These are phyloP conservation scores for Mycotypha africana DNA, from an alignment of 371 early-diverging fungal genomes.

Conservation along the genomic window DNA sequence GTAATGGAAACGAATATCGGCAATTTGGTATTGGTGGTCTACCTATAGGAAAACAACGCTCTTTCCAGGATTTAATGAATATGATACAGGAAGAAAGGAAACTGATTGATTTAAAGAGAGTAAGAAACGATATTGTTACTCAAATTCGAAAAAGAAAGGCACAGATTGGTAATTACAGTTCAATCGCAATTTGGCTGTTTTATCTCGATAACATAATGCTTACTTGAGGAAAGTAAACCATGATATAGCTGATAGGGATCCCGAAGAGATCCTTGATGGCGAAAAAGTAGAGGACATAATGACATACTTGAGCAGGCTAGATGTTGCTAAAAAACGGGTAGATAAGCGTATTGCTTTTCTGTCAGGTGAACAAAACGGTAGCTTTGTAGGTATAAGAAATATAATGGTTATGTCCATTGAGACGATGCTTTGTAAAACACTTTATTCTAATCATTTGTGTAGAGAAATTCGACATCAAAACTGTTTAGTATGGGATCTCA, in stretches of 20 bases:
- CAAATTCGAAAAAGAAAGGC: constrained; percentile 70
- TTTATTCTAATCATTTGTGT: not conserved
- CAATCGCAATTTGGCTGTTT: too few species aligned
- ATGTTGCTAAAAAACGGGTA: constrained; percentile 64
- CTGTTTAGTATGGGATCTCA: constrained; percentile 16
- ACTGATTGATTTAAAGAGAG: constrained; percentile 56
- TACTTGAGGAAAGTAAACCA: not conserved
- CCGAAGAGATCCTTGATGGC: constrained; percentile 76
- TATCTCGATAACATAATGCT: not conserved
- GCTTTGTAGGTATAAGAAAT: too few species aligned
- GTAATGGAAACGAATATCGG: too few species aligned
- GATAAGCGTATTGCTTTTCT: constrained; percentile 70
- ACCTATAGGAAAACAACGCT: constrained; percentile 29
- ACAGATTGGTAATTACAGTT: constrained; percentile 42
- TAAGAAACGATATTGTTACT: constrained; percentile 67
- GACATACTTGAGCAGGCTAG: constrained; percentile 68
- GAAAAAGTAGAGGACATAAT: constrained; percentile 72
- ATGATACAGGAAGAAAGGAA: constrained; percentile 71
- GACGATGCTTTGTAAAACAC: too few species aligned
- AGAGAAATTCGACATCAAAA: constrained; percentile 22
- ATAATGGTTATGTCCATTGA: not conserved
- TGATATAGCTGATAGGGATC: constrained; percentile 53
- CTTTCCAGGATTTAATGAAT: constrained; percentile 73
- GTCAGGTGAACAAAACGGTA: constrained; percentile 48
- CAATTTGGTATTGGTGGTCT: constrained; percentile 16